Conservation (phyloP, 345 rosid genomes). For the Brassica incana region DNA sequence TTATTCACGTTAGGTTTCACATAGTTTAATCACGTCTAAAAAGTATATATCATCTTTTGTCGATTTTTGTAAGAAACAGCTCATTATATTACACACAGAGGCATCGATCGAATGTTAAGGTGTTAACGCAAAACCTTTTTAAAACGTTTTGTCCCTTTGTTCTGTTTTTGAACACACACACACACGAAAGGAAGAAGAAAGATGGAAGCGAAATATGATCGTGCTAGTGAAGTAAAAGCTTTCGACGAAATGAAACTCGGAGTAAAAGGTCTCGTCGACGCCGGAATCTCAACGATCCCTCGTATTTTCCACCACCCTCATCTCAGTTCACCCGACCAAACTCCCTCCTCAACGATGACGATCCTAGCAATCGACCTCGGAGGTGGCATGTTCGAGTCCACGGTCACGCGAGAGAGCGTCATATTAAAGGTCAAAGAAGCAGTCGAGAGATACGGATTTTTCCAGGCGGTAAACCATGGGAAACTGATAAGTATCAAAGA, state of each 20-base stretch:
- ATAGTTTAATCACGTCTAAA: no score
- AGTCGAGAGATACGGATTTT: conserved; percentile 24
- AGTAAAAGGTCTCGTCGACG: conserved; percentile 40
- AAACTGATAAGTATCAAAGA: background rate
- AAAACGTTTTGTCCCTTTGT: background rate
- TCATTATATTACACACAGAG: no score
- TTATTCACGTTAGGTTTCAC: no score
- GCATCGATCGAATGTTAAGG: no score
- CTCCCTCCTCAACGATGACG: background rate
- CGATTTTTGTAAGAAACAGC: no score
- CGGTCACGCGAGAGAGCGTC: background rate
- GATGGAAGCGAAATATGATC: conserved; percentile 6
- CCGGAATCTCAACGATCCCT: conserved; percentile 29
- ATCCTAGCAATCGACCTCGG: conserved; percentile 23
- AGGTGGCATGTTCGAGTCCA: conserved; percentile 14
- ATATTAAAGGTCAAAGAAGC: conserved; percentile 17
- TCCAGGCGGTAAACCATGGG: conserved; percentile 37
- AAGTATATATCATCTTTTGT: no score
- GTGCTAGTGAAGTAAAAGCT: conserved; percentile 27
- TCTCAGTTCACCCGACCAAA: background rate
- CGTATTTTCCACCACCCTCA: conserved; percentile 33
- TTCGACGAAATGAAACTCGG: conserved; percentile 37
- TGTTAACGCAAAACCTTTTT: no score
- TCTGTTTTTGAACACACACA: background rate
- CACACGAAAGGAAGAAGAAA: background rate